Evolutionary conservation across 805 yeast genomes (phyloP).

Genomic region (Candida xyloterini): DNA sequence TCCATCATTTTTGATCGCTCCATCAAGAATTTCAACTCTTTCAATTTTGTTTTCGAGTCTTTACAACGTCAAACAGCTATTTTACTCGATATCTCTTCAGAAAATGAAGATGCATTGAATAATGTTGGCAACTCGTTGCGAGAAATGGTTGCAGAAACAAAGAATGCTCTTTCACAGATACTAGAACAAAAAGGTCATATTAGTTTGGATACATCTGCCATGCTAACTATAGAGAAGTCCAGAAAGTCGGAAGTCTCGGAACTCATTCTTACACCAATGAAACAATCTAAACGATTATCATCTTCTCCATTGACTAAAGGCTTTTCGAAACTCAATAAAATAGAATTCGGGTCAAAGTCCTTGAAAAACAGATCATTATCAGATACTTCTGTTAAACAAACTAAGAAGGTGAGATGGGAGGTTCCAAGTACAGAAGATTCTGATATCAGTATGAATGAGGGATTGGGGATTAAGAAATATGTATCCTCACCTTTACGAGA

Average conservation of each 20-base stretch:
- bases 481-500: conserved; percentile 13
- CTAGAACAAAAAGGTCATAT: conserved; percentile 16
- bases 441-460: conserved; percentile 21
- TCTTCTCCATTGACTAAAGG: conserved; percentile 25
- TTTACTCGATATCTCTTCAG: conserved; percentile 17
- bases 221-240: conserved; percentile 2
- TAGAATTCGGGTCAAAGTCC: conserved; percentile 10
- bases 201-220: conserved; percentile 5
- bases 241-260: conserved; percentile 1
- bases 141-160: conserved; percentile 13
- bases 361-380: conserved; percentile 6
- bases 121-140: conserved; percentile 11
- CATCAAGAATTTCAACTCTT: conserved; percentile 24
- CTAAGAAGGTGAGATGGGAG: conserved; percentile 48
- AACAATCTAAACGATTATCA: conserved; percentile 21
- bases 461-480: conserved; percentile 3
- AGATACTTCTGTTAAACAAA: conserved; percentile 19
- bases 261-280: conserved; percentile 2
- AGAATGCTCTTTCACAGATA: conserved; percentile 16
- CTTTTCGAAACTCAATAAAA: conserved; percentile 14
- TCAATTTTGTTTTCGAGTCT: conserved; percentile 14
- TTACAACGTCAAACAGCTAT: conserved; percentile 14
- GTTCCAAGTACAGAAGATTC: conserved; percentile 30
- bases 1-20: conserved; percentile 53
- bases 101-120: conserved; percentile 15